Base-by-base conservation (phyloP, 140 eudicot species). In the Cichorium intybus region DNA sequence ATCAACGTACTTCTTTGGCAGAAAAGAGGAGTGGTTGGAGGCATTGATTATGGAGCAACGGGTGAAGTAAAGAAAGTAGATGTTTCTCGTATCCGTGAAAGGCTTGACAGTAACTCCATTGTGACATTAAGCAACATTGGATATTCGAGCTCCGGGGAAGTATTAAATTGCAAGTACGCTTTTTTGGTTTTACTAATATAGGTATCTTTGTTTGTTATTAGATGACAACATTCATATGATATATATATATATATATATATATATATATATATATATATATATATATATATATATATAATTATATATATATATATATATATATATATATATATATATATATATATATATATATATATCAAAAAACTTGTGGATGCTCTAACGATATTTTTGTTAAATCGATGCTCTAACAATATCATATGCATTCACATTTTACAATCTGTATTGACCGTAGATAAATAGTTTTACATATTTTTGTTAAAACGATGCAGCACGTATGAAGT, bases 121-220 rank as follows among this genome's bases (percentile, higher is more conserved):
- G 90, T 89, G 68, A 76, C 85, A 14, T 51, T 85, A 39, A 83
- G 82, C 80, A 85, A 83, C 62, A 78, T 89, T 37, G 95, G 94
- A 39, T 85, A 79, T 82, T 88, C 94, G 66, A 85, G 96, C 86
- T 82, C 90, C 39, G 95, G 96, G 34, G 95, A 85, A 80, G 88
- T 82, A 14, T 64, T 88, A 58, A 88, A 88, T 66, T 88, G 96
- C 96, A 88, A 88, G 96, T 88, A 88, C 54, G 95, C 69, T 81
- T 27, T 56, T 64, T 71, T 80, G 61, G 72, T 71, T 51, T 73
- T 75, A 58, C 61, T 60, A 43, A 74, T 82, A 75, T n/a, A n/a
- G n/a, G n/a, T n/a, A n/a, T n/a, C n/a, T n/a, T n/a, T n/a, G n/a
- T n/a, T n/a, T n/a, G n/a, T n/a, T n/a, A n/a, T n/a, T n/a, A n/a